phyloP scores from a whole-genome alignment of 2,329 filamentous ascomycete genomes.

The Fusarium fracticaudum region DNA sequence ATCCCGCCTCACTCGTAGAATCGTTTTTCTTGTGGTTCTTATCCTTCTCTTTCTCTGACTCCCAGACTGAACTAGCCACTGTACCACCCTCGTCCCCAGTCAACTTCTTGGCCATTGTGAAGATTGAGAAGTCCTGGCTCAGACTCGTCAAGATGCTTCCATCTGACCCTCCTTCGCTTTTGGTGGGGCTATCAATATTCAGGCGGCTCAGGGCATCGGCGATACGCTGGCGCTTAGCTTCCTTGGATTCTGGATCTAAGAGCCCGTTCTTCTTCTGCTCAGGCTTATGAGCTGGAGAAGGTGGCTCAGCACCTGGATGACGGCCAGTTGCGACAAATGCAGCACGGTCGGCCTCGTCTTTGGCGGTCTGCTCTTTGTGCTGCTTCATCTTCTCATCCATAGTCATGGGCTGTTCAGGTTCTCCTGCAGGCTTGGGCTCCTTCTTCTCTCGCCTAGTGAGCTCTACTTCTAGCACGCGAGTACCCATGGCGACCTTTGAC shows the following conservation, averaged over 20 bases:
- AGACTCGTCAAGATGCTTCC: slow-evolving; percentile 34
- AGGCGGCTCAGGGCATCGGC: slow-evolving; percentile 35
- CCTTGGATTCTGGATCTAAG: slow-evolving; percentile 17
- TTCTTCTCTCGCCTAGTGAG: slow-evolving; percentile 60
- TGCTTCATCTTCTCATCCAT: slow-evolving; percentile 46
- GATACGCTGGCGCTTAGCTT: slow-evolving; percentile 30
- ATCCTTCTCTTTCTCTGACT: slow-evolving; percentile 6
- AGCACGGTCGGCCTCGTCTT: slow-evolving; percentile 36
- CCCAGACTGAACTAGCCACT: slow-evolving; percentile 38
- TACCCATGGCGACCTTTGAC: slow-evolving; percentile 57
- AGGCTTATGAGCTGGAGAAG: background rate
- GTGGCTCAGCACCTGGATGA: slow-evolving; percentile 26
- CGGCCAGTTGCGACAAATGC: slow-evolving; percentile 32
- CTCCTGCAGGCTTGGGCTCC: slow-evolving; percentile 39
- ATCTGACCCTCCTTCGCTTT: slow-evolving; percentile 15
- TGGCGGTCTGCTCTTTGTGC: slow-evolving; percentile 37
- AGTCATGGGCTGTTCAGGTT: slow-evolving; percentile 31
- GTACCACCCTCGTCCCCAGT: slow-evolving; percentile 35
- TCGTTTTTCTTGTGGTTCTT: slow-evolving; percentile 11
- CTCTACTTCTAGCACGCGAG: slow-evolving; percentile 64
- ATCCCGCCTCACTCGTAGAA: slow-evolving; percentile 24
- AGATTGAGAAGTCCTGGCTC: slow-evolving; percentile 39
- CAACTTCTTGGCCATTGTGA: slow-evolving; percentile 35
- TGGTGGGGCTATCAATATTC: slow-evolving; percentile 22
- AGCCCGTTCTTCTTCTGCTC: slow-evolving; percentile 13